Base-by-base conservation (phyloP, 768 basidiomycete genomes). In the Lactifluus subvellereus region DNA sequence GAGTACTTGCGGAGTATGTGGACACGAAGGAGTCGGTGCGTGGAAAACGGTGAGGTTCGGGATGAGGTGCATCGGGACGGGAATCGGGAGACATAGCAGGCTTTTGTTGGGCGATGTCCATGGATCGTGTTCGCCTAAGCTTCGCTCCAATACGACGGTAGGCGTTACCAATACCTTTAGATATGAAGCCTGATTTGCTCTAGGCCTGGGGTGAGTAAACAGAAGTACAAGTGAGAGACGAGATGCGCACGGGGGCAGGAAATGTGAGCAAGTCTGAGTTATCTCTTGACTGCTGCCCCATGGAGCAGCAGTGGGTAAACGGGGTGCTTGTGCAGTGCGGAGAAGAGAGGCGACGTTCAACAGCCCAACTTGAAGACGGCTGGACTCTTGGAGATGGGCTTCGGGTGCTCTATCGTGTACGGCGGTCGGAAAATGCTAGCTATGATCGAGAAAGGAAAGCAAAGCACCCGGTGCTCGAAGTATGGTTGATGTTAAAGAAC, bases 1-100 rank as follows among this genome's bases (percentile, higher is more conserved):
- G 57, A 30, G 60, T 65, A 57, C 62, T 56, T 45, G 42, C 65
- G 22, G 65, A 66, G 37, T n/a, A 54, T 42, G 42, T 51, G 22
- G 62, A 59, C 14, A 20, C 47, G 40, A 48, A 49, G 35, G 57
- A 59, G 27, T 59, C 35, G 33, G 63, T 18, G 22, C 42, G 48
- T 37, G 53, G 33, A 4, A 22, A 33, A 35, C n/a, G 57, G 37
- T 30, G 47, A 13, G 4, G 32, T 35, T 47, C 53, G 40, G 38
- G 33, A 37, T 47, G 0, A 37, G 20, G 4, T 37, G 48, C 10
- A 8, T 18, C 48, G 9, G 53, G 27, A 54, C 18, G 22, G 18
- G 62, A 22, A 40, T 55, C 35, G 27, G 20, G 37, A 7, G 38
- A 50, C 10, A 55, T 27, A 6, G 42, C 62, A 32, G 48, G 40